Evolutionary conservation across 306 rosid species (phyloP), one percentile per base, ranked within the genome.

Genomic region (Luffa acutangula): DNA sequence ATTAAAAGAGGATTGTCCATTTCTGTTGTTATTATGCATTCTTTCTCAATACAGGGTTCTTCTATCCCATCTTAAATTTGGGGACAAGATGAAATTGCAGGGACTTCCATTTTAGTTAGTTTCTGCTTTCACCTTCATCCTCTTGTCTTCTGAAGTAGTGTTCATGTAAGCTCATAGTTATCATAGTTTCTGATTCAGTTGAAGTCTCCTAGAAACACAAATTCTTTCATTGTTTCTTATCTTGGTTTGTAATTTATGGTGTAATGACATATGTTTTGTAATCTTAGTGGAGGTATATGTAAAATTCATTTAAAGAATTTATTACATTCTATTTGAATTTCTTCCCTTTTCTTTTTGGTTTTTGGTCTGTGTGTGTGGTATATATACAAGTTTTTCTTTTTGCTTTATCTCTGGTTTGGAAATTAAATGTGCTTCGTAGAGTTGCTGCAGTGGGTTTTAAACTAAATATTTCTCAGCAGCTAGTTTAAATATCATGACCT

Each of bases 61-160:
- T 43, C 75, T 42, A 67, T 67, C 52, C 52, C 52, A 71, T 69
- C 17, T 45, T 41, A 9, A n/a, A 69, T 42, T 21, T 70, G 77
- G 77, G 58, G 77, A 46, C 42, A 48, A 71, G 56, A 21, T 34
- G 78, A 74, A 72, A 74, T 74, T 74, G 78, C 78, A 74, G 78
- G 33, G 48, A 52, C 60, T 74, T 74, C 63, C 78, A 74, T 74
- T 74, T 74, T 51, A 74, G 62, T 52, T 34, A 17, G 78, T 74
- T 51, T 52, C 62, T 74, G 78, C 46, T 54, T 33, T 52, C 78
- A 51, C 78, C 45, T 33, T 74, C 17, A 74, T 51, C 46, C 41
- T 52, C 37, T 74, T 17, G 78, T 52, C 78, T 74, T 48, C 62
- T 74, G 1, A 33, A 74, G 63, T 36, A 51, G 62, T 51, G 21